Base-by-base conservation (phyloP, 2,329 filamentous ascomycete species). In the Dichotomopilus funicola region DNA sequence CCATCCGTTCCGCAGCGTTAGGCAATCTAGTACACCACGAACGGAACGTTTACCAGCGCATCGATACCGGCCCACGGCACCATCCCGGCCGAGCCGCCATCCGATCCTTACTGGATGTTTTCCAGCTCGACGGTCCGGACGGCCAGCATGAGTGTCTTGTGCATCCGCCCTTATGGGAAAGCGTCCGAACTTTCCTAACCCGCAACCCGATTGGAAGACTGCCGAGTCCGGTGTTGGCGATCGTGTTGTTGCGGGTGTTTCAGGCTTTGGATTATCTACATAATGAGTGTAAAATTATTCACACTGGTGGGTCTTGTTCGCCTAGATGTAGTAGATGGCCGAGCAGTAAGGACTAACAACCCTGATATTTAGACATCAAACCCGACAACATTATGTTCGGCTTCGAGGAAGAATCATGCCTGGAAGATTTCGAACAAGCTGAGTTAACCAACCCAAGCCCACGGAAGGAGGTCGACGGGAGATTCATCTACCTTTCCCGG, bases 191-290 rank as follows among this genome's bases (percentile, higher is more conserved):
- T 1, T 73, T 76, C 47, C 59, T 77, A 5, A 59, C 58, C 38
- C 72, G 73, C 13, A 76, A 75, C 53, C 73, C 71, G 5, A 56
- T 69, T 0, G 55, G 59, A 51, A 69, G 69, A 44, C 64, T 78
- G 1, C 70, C 71, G 2, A 54, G 56, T 4, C 63, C 65, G 1
- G 62, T 74, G 3, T 49, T 76, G 0, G 68, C 67, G 5, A 62
- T 71, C 33, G 58, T 71, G 0, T 68, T 78, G 12, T 59, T 65
- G 4, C 70, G 66, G 0, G 58, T 78, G 1, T 75, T 78, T 51
- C 60, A 72, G 7, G 74, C 71, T 0, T 58, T 78, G 37, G 73
- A 78, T 37, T 78, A 67, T 58, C 60, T 79, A 1, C 76, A 78
- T 58, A 72, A 63, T 1, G 72, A 77, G 57, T 77, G 74, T 63